Percentiles rank a stretch among this genome's conserved stretches.
Evolutionary conservation across 2,329 filamentous ascomycete genomes (phyloP).

Genomic region (Paramyrothecium roridum): DNA sequence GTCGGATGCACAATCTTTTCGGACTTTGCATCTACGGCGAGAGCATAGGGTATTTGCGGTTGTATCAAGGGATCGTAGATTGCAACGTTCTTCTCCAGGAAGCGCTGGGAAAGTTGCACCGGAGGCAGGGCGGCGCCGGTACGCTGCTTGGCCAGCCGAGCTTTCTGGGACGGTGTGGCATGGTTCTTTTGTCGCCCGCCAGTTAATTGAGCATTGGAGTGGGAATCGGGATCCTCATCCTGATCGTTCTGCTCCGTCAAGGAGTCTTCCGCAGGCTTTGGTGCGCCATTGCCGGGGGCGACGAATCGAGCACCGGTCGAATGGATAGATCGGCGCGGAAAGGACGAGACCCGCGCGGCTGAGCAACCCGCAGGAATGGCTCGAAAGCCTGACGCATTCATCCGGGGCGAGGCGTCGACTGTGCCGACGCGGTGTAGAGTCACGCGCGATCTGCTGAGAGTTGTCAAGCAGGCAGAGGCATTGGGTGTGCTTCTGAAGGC

Average conservation of each 20-base stretch:
- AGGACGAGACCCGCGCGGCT: constrained; percentile 14
- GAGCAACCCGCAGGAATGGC: constrained; percentile 20
- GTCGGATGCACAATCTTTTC: constrained; percentile 24
- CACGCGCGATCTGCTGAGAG: not conserved
- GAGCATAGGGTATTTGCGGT: constrained; percentile 25
- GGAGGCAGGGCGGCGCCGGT: constrained; percentile 42
- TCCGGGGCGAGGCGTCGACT: constrained; percentile 20
- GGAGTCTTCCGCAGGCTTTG: constrained; percentile 23
- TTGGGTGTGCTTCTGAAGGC: no score
- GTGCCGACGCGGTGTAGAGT: constrained; percentile 5
- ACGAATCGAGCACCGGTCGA: constrained; percentile 12
- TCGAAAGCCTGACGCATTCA: constrained; percentile 25
- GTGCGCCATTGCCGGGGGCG: constrained; percentile 14
- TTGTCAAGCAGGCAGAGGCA: not conserved
- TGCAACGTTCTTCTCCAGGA: constrained; percentile 49
- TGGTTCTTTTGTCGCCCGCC: constrained; percentile 22
- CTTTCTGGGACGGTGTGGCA: constrained; percentile 20
- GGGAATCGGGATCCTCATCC: constrained; percentile 22
- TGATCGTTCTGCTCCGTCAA: constrained; percentile 12
- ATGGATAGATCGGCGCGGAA: constrained; percentile 16
- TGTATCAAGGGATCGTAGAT: constrained; percentile 17
- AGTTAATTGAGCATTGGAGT: constrained; percentile 20
- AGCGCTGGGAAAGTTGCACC: constrained; percentile 54
- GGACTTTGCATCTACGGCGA: constrained; percentile 26
- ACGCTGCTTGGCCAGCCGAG: constrained; percentile 26